Percentiles rank a stretch among this genome's conserved stretches.
These are phyloP conservation scores for Gautieria morchelliformis DNA, from an alignment of 768 basidiomycete genomes.

Conservation along the genomic window DNA sequence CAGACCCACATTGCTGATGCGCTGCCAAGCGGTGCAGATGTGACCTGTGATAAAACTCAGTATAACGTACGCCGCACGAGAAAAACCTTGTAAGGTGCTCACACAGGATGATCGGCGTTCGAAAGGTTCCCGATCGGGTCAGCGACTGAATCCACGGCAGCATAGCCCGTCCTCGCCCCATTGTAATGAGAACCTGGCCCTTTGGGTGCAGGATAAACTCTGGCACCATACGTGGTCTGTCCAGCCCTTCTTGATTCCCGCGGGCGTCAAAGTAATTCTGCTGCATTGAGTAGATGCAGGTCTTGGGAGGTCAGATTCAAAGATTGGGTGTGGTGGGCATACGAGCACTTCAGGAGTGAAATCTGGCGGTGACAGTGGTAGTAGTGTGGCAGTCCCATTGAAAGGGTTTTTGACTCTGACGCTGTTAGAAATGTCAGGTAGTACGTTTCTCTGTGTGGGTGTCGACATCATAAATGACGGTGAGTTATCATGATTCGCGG, in stretches of 20 bases:
- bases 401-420: slow-evolving; percentile 25
- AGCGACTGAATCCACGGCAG: slow-evolving; percentile 41
- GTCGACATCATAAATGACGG: slow-evolving; percentile 31
- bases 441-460: slow-evolving; percentile 23
- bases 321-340: slow-evolving; percentile 19
- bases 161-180: slow-evolving; percentile 33
- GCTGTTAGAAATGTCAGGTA: slow-evolving; percentile 28
- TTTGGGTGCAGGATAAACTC: slow-evolving; percentile 25
- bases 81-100: background rate
- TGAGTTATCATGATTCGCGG: slow-evolving; percentile 59
- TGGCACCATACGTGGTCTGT: slow-evolving; percentile 22
- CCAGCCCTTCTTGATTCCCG: slow-evolving; percentile 22
- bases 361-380: slow-evolving; percentile 21
- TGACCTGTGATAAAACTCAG: slow-evolving; percentile 4
- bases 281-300: slow-evolving; percentile 27
- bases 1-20: slow-evolving; percentile 22
- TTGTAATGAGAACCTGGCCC: slow-evolving; percentile 28
- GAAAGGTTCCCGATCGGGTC: slow-evolving; percentile 50
- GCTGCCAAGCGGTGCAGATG: slow-evolving; percentile 23
- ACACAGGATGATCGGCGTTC: slow-evolving; percentile 28
- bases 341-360: slow-evolving; percentile 21
- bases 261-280: slow-evolving; percentile 24
- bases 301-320: slow-evolving; percentile 15
- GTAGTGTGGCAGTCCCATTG: slow-evolving; percentile 19
- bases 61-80: background rate